Conservation (phyloP, 305 asterid species). For the Fraxinus sp. region DNA sequence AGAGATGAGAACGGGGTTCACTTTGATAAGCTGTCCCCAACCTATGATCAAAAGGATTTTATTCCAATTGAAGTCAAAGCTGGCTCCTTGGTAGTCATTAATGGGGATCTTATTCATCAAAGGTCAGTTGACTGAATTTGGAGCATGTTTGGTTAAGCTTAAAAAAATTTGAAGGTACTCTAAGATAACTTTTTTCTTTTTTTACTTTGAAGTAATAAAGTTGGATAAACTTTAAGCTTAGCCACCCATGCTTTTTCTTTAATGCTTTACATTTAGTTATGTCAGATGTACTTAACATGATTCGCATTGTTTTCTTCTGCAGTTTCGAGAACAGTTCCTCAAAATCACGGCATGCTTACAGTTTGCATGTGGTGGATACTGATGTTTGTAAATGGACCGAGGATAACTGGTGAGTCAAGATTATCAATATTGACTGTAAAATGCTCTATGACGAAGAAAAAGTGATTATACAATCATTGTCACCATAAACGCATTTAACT, state of each 20-base stretch:
- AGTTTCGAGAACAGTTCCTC: constrained; percentile 88
- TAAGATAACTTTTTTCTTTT: neutral
- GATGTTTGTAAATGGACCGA: constrained; percentile 83
- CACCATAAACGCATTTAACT: neutral
- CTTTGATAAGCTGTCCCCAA: constrained; percentile 77
- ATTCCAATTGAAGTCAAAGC: constrained; percentile 68
- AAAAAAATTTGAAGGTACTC: neutral
- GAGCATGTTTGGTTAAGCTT: neutral
- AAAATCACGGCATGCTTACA: constrained; percentile 84
- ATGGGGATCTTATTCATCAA: constrained; percentile 81
- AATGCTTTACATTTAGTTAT: neutral
- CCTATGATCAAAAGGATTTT: constrained; percentile 59
- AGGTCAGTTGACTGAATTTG: constrained; percentile 43
- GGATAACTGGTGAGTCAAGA: constrained; percentile 73
- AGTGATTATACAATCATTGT: neutral
- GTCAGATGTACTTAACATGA: constrained; percentile 1
- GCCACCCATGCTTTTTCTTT: neutral
- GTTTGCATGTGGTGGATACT: constrained; percentile 84
- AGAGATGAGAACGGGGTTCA: constrained; percentile 70
- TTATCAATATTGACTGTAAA: neutral
- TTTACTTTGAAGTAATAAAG: neutral
- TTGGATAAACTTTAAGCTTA: neutral
- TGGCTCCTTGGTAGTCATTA: constrained; percentile 70
- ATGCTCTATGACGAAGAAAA: neutral
- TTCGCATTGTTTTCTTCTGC: constrained; percentile 20